Base-by-base conservation (phyloP, 176 grass and related monocot species). In the Paspalum notatum region DNA sequence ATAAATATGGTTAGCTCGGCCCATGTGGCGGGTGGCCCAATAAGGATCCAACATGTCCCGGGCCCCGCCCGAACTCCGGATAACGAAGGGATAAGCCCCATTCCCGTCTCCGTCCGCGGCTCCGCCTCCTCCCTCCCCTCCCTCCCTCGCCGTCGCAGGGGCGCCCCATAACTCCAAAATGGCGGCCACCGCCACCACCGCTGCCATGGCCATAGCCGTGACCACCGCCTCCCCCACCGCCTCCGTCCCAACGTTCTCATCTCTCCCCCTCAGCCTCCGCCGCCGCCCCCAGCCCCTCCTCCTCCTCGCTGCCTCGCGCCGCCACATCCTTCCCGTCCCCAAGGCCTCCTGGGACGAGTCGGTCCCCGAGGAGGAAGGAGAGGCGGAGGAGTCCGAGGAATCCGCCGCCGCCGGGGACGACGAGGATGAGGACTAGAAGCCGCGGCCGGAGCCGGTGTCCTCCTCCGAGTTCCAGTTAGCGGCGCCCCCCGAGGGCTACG, bases 401-500 rank as follows among this genome's bases (percentile, higher is more conserved):
- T n/a, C 59, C 20, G n/a, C 75, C 12, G 52, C 76, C 16, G 25
- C 78, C 13, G 59, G 24, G 7, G 73, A 87, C 0, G 56, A 67
- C 8, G 63, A 70, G 4, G 77, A 51, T 0, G 84, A 40, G 16
- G 85, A 90, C 24, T 59, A 90, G 68, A 90, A 86, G 68, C 84
- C 71, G 60, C 51, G 44, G 53, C 79, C 88, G 49, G 88, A 67
- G 84, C 73, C 56, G 32, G 78, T 81, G 7, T 54, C 87, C 63
- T 71, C 88, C 38, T 66, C 80, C 17, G 77, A 62, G 20, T 95
- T 92, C 63, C 71, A 83, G 6, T 89, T 89, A 63, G 73, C 87
- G 55, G 72, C 84, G 57, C 87, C 90, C 18, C 89, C 90, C 7
- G 93, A 92, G 74, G 90, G 90, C 78, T 95, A 95, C 75, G 79